Evolutionary conservation across 495 filamentous ascomycete species (phyloP), one percentile per base, ranked within the genome.

Genomic region (Xylaria cubensis): DNA sequence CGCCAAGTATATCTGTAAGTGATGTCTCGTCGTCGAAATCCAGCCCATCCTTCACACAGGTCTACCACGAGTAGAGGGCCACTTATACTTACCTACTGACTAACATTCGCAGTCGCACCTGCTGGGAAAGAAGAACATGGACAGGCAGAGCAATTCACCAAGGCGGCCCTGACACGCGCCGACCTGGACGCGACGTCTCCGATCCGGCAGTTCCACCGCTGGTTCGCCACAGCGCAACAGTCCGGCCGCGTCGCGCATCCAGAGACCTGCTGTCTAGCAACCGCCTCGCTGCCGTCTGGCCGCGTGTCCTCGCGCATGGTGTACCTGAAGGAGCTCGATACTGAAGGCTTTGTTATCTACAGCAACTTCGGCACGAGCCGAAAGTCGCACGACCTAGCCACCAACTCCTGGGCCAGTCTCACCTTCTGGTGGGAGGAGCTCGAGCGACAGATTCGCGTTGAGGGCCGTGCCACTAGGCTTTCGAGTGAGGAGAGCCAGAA

Each of bases 251-350:
- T 94, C 62, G 86, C 88, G 66, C 92, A 94, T 72, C 95, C 86
- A 72, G 95, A 93, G 88, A 92, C 86, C 41, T 90, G 90, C 72
- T 92, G 89, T 21, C 84, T 98, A 0, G 91, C 96, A 15, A 98
- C 95, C 8, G 94, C 96, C 1, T 84, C 84, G n/a, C 85, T 98
- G 5, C 96, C 95, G 24, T 92, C 90, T 0, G 96, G 96, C 67
- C 90, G 91, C 41, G 91, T 98, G 48, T 94, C 91, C 71, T 89
- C 92, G 12, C 92, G 96, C 59, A 87, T 92, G 71, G 94, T 99
- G 66, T 98, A 98, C 81, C 85, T 99, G 41, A 99, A 99, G 79
- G 92, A 94, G 80, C 87, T 94, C 32, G 92, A 94, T 78, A 81
- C 87, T 39, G 82, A 84, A 5, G 80, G 80, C 72, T 99, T 97